phyloP scores from a whole-genome alignment of 768 basidiomycete species.

The Lactifluus piperatus region DNA sequence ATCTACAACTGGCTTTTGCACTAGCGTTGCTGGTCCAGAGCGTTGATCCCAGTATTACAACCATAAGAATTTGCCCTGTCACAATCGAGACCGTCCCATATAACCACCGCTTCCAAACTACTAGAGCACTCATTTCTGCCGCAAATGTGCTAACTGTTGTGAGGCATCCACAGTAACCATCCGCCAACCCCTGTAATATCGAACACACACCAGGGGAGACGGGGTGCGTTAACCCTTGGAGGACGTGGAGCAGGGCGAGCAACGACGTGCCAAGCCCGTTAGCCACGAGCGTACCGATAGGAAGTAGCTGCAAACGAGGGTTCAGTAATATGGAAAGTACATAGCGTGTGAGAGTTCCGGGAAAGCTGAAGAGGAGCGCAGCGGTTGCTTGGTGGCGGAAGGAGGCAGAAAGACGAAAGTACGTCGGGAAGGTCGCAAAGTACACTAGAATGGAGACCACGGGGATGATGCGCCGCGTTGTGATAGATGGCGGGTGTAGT shows the following conservation, averaged over 20 bases:
- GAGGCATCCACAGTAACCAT: conserved; percentile 94
- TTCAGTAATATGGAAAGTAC: conserved; percentile 68
- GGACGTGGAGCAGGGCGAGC: conserved; percentile 60
- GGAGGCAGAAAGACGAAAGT: conserved; percentile 57
- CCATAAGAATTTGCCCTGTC: conserved; percentile 56
- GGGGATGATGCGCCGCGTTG: conserved; percentile 43
- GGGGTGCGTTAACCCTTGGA: conserved; percentile 46
- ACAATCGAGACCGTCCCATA: conserved; percentile 39
- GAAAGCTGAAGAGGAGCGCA: conserved; percentile 82
- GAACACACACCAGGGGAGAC: conserved; percentile 51
- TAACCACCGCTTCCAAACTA: conserved; percentile 46
- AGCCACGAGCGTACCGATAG: conserved; percentile 71
- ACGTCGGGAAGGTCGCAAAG: conserved; percentile 66
- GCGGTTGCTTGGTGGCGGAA: conserved; percentile 80
- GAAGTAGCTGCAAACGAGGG: conserved; percentile 47
- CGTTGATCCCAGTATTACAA: conserved; percentile 65
- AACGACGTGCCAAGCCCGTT: conserved; percentile 79
- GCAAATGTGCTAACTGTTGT: conserved; percentile 93
- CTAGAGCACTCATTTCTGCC: conserved; percentile 60
- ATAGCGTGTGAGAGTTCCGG: conserved; percentile 82
- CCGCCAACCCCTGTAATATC: conserved; percentile 70
- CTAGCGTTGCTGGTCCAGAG: conserved; percentile 41
- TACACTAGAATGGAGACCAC: conserved; percentile 56
- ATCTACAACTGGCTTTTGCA: conserved; percentile 44
- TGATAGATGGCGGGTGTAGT: conserved; percentile 34